These are phyloP conservation scores for Penicillium verrucosum DNA, from an alignment of 2,329 filamentous ascomycete species.

Conservation along the genomic window DNA sequence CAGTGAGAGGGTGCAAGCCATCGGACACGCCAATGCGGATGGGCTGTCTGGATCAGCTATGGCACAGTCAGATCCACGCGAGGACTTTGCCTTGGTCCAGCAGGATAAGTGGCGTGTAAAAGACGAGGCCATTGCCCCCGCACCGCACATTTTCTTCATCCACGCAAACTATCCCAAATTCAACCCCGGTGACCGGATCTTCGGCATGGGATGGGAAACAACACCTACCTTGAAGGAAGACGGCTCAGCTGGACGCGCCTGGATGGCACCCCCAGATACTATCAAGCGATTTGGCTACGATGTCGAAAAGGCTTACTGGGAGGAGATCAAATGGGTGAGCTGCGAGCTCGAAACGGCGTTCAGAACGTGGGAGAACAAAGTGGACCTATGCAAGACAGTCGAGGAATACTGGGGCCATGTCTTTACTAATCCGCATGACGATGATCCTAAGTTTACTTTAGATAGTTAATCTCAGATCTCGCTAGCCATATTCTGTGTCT, in stretches of 20 bases:
- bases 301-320: constrained; percentile 40
- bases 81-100: constrained; percentile 35
- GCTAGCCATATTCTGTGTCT: not conserved
- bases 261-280: constrained; percentile 35
- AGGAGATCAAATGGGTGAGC: constrained; percentile 41
- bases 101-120: constrained; percentile 34
- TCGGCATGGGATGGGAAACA: constrained; percentile 38
- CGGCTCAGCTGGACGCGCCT: constrained; percentile 37
- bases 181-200: constrained; percentile 40
- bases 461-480: constrained; percentile 14
- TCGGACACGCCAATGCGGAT: constrained; percentile 31
- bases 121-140: constrained; percentile 29
- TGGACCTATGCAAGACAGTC: constrained; percentile 30
- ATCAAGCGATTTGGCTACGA: constrained; percentile 40
- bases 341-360: constrained; percentile 38
- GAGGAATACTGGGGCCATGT: constrained; percentile 36
- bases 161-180: constrained; percentile 45
- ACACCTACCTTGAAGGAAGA: constrained; percentile 37
- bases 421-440: constrained; percentile 33
- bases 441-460: constrained; percentile 32
- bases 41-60: constrained; percentile 37
- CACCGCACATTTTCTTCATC: constrained; percentile 39
- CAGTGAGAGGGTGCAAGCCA: constrained; percentile 35
- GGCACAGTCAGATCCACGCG: constrained; percentile 39
- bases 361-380: constrained; percentile 34